These are phyloP conservation scores for Penicillium janthinellum DNA, from an alignment of 2,329 filamentous ascomycete species.

Conservation along the genomic window DNA sequence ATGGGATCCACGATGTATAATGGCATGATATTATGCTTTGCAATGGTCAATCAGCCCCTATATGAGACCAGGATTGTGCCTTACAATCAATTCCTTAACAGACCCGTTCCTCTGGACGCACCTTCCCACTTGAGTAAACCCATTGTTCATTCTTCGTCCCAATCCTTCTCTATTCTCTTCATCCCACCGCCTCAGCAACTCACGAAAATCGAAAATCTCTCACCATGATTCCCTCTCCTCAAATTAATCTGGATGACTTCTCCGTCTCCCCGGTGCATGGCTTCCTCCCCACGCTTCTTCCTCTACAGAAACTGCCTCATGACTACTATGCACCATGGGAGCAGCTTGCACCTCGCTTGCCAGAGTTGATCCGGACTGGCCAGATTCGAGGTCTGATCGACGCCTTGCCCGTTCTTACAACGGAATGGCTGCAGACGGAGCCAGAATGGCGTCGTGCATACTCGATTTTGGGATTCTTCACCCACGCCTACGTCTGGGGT, in stretches of 20 bases:
- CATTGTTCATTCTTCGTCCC: background rate
- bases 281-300: conserved; percentile 77
- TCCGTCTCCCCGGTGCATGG: conserved; percentile 63
- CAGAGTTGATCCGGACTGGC: conserved; percentile 73
- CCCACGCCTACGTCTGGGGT: conserved; percentile 85
- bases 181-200: background rate
- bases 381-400: conserved; percentile 75
- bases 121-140: background rate
- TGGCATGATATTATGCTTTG: background rate
- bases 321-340: conserved; percentile 94
- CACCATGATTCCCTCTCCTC: conserved; percentile 31
- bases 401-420: conserved; percentile 75
- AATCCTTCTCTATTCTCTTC: background rate
- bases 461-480: conserved; percentile 71
- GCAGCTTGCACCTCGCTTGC: conserved; percentile 72
- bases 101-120: background rate
- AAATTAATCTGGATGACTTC: conserved; percentile 64
- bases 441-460: conserved; percentile 88
- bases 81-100: background rate
- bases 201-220: background rate
- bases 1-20: conserved; percentile 6
- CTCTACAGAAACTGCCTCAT: conserved; percentile 73
- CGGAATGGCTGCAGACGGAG: conserved; percentile 72
- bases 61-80: background rate
- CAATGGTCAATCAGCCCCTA: background rate